Evolutionary conservation across 2,329 filamentous ascomycete genomes (phyloP), one percentile per base, ranked within the genome.

Genomic region (Diplodia corticola): DNA sequence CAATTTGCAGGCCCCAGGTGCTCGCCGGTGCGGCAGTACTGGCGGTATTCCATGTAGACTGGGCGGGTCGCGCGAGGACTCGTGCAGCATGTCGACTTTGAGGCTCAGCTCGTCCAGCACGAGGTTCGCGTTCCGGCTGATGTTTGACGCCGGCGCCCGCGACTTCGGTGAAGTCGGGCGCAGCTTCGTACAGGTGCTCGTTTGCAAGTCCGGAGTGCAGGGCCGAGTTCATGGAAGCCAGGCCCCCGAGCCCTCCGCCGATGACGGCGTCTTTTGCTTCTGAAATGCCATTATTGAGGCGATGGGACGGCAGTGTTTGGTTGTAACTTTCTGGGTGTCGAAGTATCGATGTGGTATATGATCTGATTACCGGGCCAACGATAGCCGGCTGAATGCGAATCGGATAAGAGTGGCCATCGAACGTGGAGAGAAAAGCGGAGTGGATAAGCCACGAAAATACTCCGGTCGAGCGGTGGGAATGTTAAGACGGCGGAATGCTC

Each of bases 81-180:
- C 77, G 60, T 71, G 70, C 17, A 71, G 73, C 74, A 78, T 71
- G 69, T 71, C 67, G 64, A 76, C 68, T 68, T 73, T 61, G 7
- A 75, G 59, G 12, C 74, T 76, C 35, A 77, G 77, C 2, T 72
- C 70, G 44, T 76, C 70, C 17, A 78, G 68, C 20, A 79, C 69
- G 10, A 71, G 74, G 44, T 71, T 71, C 2, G 77, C 77, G 53
- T 79, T 79, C n/a, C 74, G 71, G 10, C 74, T 75, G 65, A 79
- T 78, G 33, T 76, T 76, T 77, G 50, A 79, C 76, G 1, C 76
- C 76, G 2, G 77, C 76, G 6, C 77, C 77, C n/a, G n/a, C n/a
- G 33, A 79, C 76, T 66, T 78, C 77, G 13, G 70, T 71, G 63
- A 79, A 79, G 22, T 77, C 72, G 1, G 69, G 63, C 3, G 77